phyloP scores from a whole-genome alignment of 1,139 yeast genomes.

The Suhomyces bribrorum region DNA sequence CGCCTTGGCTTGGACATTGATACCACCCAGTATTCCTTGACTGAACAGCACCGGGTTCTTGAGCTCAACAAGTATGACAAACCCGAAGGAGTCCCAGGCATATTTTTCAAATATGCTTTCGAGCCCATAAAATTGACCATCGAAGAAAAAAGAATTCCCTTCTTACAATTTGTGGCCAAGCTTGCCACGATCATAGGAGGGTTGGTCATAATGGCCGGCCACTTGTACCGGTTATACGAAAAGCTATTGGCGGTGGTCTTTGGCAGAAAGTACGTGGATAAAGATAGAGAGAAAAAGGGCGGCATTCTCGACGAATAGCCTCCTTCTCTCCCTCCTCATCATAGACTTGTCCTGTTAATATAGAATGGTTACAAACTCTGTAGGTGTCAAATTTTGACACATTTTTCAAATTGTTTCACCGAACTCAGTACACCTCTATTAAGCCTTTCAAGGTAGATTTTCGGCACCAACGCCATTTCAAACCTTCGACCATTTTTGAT shows the following conservation, averaged over 20 bases:
- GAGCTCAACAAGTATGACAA: slow-evolving; percentile 24
- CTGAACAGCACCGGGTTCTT: slow-evolving; percentile 46
- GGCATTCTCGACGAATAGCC: slow-evolving; percentile 29
- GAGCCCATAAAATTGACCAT: slow-evolving; percentile 79
- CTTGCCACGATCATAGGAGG: slow-evolving; percentile 83
- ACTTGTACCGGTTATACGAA: slow-evolving; percentile 50
- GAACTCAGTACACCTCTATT: no score
- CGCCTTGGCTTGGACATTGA: slow-evolving; percentile 71
- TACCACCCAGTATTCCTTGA: slow-evolving; percentile 85
- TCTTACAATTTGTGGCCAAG: slow-evolving; percentile 74
- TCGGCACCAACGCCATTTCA: no score
- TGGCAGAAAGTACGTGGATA: slow-evolving; percentile 53
- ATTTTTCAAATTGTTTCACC: no score
- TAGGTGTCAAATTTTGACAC: no score
- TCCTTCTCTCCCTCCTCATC: neutral
- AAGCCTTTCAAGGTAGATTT: no score
- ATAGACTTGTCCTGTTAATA: no score
- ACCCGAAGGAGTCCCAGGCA: slow-evolving; percentile 64
- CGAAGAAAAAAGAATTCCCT: slow-evolving; percentile 71
- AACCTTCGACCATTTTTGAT: no score
- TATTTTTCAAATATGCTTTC: slow-evolving; percentile 80
- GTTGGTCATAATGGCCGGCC: slow-evolving; percentile 54
- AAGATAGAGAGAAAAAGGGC: slow-evolving; percentile 55
- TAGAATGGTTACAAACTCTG: no score
- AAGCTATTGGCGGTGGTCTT: slow-evolving; percentile 42